These are phyloP conservation scores for Aspergillus olivimuriae DNA, from an alignment of 495 filamentous ascomycete species.

Conservation along the genomic window DNA sequence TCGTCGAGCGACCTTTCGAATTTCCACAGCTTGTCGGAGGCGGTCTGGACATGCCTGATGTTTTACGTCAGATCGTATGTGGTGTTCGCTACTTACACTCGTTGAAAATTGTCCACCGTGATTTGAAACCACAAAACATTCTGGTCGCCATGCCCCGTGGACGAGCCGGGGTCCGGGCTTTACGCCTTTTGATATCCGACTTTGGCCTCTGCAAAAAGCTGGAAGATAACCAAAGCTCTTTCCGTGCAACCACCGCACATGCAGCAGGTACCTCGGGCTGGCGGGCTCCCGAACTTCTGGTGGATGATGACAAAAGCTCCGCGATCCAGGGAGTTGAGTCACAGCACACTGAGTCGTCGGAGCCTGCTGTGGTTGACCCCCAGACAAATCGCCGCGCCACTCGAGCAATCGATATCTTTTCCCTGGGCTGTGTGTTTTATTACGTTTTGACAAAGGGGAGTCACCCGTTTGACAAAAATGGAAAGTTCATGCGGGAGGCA, in stretches of 20 bases:
- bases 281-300: slow-evolving; percentile 89
- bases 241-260: slow-evolving; percentile 88
- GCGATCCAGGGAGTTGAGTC: slow-evolving; percentile 26
- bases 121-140: slow-evolving; percentile 97
- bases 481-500: slow-evolving; percentile 89
- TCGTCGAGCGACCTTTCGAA: slow-evolving; percentile 64
- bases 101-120: slow-evolving; percentile 91
- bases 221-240: slow-evolving; percentile 91
- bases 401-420: slow-evolving; percentile 93
- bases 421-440: slow-evolving; percentile 90
- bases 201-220: slow-evolving; percentile 97
- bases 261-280: slow-evolving; percentile 91
- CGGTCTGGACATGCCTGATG: slow-evolving; percentile 50
- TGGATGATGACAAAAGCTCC: slow-evolving; percentile 59
- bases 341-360: slow-evolving; percentile 47
- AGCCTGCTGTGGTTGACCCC: slow-evolving; percentile 54
- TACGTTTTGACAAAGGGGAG: slow-evolving; percentile 85
- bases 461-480: slow-evolving; percentile 93
- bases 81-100: slow-evolving; percentile 85
- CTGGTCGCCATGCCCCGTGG: slow-evolving; percentile 58
- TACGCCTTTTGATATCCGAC: slow-evolving; percentile 88
- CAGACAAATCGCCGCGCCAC: slow-evolving; percentile 77
- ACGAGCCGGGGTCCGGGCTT: slow-evolving; percentile 23
- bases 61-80: slow-evolving; percentile 78
- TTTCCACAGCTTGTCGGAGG: slow-evolving; percentile 50